phyloP scores from a whole-genome alignment of 192 early-diverging fungal species.

The Umbelopsis sp. region DNA sequence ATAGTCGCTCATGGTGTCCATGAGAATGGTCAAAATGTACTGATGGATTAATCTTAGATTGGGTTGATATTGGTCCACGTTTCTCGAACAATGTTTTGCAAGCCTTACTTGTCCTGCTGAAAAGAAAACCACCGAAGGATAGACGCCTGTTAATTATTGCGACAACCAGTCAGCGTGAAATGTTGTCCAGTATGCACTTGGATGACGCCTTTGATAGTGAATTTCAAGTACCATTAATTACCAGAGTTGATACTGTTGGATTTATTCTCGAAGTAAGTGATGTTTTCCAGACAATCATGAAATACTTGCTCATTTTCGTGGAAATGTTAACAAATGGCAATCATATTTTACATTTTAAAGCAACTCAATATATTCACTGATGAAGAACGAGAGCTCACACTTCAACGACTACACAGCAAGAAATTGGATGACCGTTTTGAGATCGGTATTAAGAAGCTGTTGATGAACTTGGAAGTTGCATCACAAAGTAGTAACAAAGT shows the following conservation, averaged over 20 bases:
- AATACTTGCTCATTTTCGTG: too few relatives aligned
- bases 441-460: slow-evolving; percentile 90
- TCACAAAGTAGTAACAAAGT: slow-evolving; percentile 82
- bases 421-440: slow-evolving; percentile 62
- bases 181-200: slow-evolving; percentile 88
- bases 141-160: slow-evolving; percentile 87
- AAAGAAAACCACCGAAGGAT: slow-evolving; percentile 87
- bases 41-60: slow-evolving; percentile 56
- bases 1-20: background rate
- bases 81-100: slow-evolving; percentile 95
- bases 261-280: slow-evolving; percentile 60
- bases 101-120: slow-evolving; percentile 89
- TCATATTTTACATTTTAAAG: slow-evolving; percentile 15
- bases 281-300: background rate
- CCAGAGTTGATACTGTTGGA: slow-evolving; percentile 70
- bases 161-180: slow-evolving; percentile 80
- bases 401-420: slow-evolving; percentile 53
- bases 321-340: background rate
- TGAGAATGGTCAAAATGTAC: background rate
- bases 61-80: slow-evolving; percentile 91
- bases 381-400: slow-evolving; percentile 58
- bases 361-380: slow-evolving; percentile 70
- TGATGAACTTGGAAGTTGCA: slow-evolving; percentile 92
- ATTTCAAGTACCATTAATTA: slow-evolving; percentile 79
- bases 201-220: slow-evolving; percentile 83